A percentile compares a stretch with the other conserved stretches of the same genome.
Evolutionary conservation across 192 early-diverging fungal species (phyloP).

Genomic region (Rhizophagus prolifer): DNA sequence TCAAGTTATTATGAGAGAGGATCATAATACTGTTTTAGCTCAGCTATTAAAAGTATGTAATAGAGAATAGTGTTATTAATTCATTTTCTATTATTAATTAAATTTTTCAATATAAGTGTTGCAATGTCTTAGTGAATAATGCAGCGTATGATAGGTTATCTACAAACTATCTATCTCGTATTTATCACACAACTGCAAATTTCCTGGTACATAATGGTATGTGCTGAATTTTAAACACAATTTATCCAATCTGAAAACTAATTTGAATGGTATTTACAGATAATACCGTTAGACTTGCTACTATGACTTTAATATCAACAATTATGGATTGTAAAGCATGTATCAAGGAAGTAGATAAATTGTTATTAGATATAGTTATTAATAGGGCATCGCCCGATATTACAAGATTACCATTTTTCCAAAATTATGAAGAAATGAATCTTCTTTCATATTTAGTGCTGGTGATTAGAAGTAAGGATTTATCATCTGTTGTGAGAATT

Average conservation of each 20-base stretch:
- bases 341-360: conserved; percentile 5
- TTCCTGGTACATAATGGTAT: conserved; percentile 25
- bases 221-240: background rate
- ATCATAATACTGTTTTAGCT: conserved; percentile 17
- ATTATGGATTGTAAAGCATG: conserved; percentile 18
- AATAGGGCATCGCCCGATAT: background rate
- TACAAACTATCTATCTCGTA: conserved; percentile 32
- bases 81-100: background rate
- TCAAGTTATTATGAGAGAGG: conserved; percentile 35
- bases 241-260: too few relatives aligned
- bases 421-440: background rate
- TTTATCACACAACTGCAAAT: conserved; percentile 25
- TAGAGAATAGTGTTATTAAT: background rate
- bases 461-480: conserved; percentile 8
- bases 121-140: conserved; percentile 34
- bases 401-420: background rate
- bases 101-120: conserved; percentile 20
- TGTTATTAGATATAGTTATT: background rate
- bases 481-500: conserved; percentile 24
- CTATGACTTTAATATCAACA: conserved; percentile 12
- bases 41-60: conserved; percentile 38
- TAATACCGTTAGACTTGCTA: background rate
- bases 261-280: background rate
- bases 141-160: conserved; percentile 42
- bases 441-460: conserved; percentile 33